A percentile compares a stretch with the other conserved stretches of the same genome.
Evolutionary conservation across 345 rosid genomes (phyloP).

Genomic region (Lenwebbia sp.): DNA sequence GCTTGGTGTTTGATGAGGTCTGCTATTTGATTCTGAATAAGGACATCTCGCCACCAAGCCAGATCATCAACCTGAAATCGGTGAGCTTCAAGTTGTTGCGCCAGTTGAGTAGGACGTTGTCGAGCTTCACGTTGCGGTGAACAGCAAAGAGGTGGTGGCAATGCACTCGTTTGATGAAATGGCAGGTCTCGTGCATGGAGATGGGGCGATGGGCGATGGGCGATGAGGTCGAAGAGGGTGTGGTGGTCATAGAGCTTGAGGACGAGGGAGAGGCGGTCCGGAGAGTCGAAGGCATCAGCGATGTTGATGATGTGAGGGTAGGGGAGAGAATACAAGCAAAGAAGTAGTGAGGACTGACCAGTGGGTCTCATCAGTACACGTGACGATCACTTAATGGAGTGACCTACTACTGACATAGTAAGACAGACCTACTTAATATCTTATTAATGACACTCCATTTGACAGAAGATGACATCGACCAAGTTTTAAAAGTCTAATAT

Average conservation of each 20-base stretch:
- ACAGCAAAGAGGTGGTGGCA: conserved; percentile 53
- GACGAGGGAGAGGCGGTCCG: conserved; percentile 35
- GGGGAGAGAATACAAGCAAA: conserved; percentile 28
- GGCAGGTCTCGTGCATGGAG: conserved; percentile 34
- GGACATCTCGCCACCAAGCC: conserved; percentile 8
- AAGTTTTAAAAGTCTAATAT: too few species aligned
- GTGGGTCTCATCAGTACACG: too few species aligned
- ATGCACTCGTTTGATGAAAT: conserved; percentile 33
- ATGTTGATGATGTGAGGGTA: conserved; percentile 48
- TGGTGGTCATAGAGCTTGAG: conserved; percentile 47
- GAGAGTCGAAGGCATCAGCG: conserved; percentile 42
- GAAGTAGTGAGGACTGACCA: neutral
- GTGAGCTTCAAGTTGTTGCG: conserved; percentile 64
- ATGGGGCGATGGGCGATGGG: conserved; percentile 7
- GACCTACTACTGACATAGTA: too few species aligned
- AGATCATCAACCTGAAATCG: conserved; percentile 67
- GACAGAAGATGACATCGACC: too few species aligned
- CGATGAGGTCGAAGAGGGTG: conserved; percentile 42
- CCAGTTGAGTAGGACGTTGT: conserved; percentile 41
- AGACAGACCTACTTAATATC: too few species aligned
- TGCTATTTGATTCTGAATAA: neutral
- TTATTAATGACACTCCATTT: too few species aligned
- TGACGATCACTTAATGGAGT: too few species aligned
- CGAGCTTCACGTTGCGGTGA: conserved; percentile 65
- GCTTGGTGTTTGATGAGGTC: neutral